Evolutionary conservation across 1,139 yeast genomes (phyloP).

Genomic region (Kluyveromyces sp.): DNA sequence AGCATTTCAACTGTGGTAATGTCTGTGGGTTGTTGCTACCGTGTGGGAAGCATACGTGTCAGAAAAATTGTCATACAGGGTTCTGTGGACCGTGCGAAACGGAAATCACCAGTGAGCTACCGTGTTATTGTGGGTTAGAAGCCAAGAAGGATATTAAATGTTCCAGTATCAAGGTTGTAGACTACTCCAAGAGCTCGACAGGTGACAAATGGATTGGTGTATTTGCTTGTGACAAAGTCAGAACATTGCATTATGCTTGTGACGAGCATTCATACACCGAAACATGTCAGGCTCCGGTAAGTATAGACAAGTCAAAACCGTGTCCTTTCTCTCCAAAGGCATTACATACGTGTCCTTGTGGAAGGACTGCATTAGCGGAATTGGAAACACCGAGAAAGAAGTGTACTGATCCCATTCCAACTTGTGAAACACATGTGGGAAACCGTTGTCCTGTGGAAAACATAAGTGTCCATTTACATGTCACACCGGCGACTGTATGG

Average conservation of each 20-base stretch:
- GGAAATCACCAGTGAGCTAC: conserved; percentile 30
- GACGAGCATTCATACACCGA: conserved; percentile 52
- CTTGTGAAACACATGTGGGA: conserved; percentile 63
- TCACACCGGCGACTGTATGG: conserved; percentile 67
- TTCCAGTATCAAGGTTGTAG: conserved; percentile 34
- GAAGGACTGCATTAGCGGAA: conserved; percentile 40
- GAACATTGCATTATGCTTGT: conserved; percentile 55
- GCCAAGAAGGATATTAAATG: conserved; percentile 41
- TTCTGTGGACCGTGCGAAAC: conserved; percentile 68
- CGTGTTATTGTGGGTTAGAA: conserved; percentile 69
- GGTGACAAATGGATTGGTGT: conserved; percentile 51
- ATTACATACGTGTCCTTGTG: conserved; percentile 70
- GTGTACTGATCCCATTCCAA: conserved; percentile 74
- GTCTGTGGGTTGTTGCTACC: conserved; percentile 52
- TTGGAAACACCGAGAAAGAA: conserved; percentile 39
- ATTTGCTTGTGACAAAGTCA: conserved; percentile 47
- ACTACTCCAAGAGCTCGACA: conserved; percentile 19
- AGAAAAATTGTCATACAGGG: conserved; percentile 57
- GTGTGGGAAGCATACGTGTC: conserved; percentile 70
- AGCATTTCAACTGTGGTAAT: conserved; percentile 46
- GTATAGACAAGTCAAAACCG: conserved; percentile 29
- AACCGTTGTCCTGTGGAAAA: conserved; percentile 63
- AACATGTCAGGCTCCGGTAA: conserved; percentile 50
- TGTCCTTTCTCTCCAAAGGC: conserved; percentile 61
- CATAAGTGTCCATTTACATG: conserved; percentile 57